Percentiles rank a stretch among this genome's conserved stretches.
Conservation (phyloP, 768 basidiomycete genomes). For the Pulveroboletus frians region DNA sequence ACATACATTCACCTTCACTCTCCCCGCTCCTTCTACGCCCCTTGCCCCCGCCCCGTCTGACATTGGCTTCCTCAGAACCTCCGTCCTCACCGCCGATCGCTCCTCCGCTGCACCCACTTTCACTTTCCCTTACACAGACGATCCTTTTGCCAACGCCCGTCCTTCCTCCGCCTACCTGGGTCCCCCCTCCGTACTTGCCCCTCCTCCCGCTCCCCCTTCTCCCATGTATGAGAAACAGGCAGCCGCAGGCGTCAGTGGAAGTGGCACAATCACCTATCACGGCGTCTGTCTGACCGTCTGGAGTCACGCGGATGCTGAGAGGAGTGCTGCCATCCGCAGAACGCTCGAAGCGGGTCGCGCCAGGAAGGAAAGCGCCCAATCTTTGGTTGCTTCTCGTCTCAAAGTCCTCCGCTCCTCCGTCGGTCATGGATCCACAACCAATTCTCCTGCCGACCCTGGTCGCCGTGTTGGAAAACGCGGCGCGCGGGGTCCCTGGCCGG, state of each 20-base stretch:
- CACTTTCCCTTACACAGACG: slow-evolving; percentile 68
- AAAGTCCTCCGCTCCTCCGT: slow-evolving; percentile 57
- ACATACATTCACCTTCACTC: slow-evolving; percentile 85
- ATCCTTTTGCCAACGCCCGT: slow-evolving; percentile 61
- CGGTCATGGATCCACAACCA: slow-evolving; percentile 38
- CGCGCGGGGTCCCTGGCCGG: slow-evolving; percentile 68
- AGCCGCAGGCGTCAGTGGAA: slow-evolving; percentile 33
- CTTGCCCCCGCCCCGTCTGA: slow-evolving; percentile 71
- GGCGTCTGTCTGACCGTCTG: slow-evolving; percentile 93
- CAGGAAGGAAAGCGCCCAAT: slow-evolving; percentile 77
- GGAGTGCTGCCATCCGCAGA: slow-evolving; percentile 76
- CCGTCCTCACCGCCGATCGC: slow-evolving; percentile 64
- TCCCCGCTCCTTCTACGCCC: slow-evolving; percentile 72
- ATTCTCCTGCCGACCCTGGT: slow-evolving; percentile 46
- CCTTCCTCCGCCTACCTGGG: slow-evolving; percentile 80
- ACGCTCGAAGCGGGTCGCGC: slow-evolving; percentile 75
- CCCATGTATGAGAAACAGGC: slow-evolving; percentile 32
- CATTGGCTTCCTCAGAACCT: slow-evolving; percentile 55
- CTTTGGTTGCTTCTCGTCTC: slow-evolving; percentile 60
- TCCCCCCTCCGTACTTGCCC: slow-evolving; percentile 58
- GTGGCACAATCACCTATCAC: slow-evolving; percentile 61
- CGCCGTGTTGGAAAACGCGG: slow-evolving; percentile 56
- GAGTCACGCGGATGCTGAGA: slow-evolving; percentile 90
- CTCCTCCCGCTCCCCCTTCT: slow-evolving; percentile 25
- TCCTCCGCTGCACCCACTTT: slow-evolving; percentile 64